Base-by-base conservation (phyloP, 148 eudicot species). In the Chenopodium suecicum region DNA sequence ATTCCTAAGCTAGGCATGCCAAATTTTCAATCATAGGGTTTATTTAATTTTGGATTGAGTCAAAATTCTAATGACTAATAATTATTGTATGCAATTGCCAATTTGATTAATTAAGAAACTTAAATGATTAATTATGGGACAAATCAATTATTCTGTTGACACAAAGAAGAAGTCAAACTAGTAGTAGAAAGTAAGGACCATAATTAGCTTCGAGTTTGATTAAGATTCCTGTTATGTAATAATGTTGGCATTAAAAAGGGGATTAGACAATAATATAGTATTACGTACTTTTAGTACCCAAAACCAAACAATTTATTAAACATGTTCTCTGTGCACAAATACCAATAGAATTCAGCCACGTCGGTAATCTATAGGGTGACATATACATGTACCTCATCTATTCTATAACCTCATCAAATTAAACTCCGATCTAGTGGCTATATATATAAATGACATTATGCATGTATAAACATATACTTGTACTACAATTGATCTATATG, bases 291-390 rank as follows among this genome's bases (percentile, higher is more conserved):
- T 41, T 78, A 70, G 69, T 73, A 47, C 76, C 81, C 44, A 63
- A 62, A 77, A 54, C 25, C 4, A 32, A 41, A 37, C 54, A 72
- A 19, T 41, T 70, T 82, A 37, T 58, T 78, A 65, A 73, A 81
- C 70, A 81, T 85, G 79, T 81, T 78, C 65, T 78, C 31, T 74
- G 29, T 79, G 82, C 82, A 81, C 87, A 75, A 78, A 50, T 74
- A 85, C 84, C 87, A 46, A 85, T 82, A 85, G 82, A 74, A 74
- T 82, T 47, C 23, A 67, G 47, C 82, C 87, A 82, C 80, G 46
- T 85, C 73, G 74, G n/a, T 27, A 9, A 9, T 68, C 23, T 31
- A 48, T 64, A 34, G 73, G 73, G 50, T 80, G 78, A 70, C 83
- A 83, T 73, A 44, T 76, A 69, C 75, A 70, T 62, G 44, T 41